phyloP scores from a whole-genome alignment of 192 early-diverging fungal genomes.

The Podila minutissima region DNA sequence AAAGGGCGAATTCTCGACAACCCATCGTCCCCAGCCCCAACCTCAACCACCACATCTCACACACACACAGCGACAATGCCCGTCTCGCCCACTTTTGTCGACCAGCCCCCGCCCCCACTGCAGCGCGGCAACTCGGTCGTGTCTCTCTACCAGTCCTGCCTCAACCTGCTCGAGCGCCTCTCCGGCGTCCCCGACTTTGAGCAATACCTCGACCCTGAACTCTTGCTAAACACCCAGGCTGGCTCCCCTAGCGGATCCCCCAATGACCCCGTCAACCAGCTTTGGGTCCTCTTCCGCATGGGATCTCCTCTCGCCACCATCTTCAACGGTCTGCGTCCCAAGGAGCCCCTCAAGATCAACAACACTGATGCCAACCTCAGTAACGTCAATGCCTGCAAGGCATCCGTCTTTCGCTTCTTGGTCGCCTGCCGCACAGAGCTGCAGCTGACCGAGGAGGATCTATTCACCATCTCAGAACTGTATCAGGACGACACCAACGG shows the following conservation, averaged over 20 bases:
- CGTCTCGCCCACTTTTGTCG: slow-evolving; percentile 28
- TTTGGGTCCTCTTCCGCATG: slow-evolving; percentile 78
- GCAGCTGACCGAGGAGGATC: slow-evolving; percentile 76
- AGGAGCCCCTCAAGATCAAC: slow-evolving; percentile 67
- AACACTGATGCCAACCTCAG: slow-evolving; percentile 55
- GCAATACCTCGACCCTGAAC: slow-evolving; percentile 61
- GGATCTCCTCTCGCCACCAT: slow-evolving; percentile 75
- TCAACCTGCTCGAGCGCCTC: slow-evolving; percentile 74
- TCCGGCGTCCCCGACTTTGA: slow-evolving; percentile 77
- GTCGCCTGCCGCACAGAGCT: slow-evolving; percentile 86
- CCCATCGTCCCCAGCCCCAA: background rate
- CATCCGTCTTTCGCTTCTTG: slow-evolving; percentile 87
- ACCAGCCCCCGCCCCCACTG: slow-evolving; percentile 49
- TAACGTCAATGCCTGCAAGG: slow-evolving; percentile 78
- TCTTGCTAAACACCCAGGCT: slow-evolving; percentile 50
- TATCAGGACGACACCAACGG: slow-evolving; percentile 96
- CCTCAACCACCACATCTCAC: background rate
- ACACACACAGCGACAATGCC: slow-evolving; percentile 6
- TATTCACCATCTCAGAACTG: slow-evolving; percentile 88
- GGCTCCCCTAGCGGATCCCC: slow-evolving; percentile 33
- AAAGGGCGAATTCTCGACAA: background rate
- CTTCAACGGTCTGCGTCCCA: slow-evolving; percentile 75
- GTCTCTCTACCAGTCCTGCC: slow-evolving; percentile 80
- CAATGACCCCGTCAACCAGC: slow-evolving; percentile 73
- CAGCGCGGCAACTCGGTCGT: slow-evolving; percentile 37